Evolutionary conservation across 1,139 yeast genomes (phyloP), one percentile per base, ranked within the genome.

Genomic region (Kodamaea arcana): DNA sequence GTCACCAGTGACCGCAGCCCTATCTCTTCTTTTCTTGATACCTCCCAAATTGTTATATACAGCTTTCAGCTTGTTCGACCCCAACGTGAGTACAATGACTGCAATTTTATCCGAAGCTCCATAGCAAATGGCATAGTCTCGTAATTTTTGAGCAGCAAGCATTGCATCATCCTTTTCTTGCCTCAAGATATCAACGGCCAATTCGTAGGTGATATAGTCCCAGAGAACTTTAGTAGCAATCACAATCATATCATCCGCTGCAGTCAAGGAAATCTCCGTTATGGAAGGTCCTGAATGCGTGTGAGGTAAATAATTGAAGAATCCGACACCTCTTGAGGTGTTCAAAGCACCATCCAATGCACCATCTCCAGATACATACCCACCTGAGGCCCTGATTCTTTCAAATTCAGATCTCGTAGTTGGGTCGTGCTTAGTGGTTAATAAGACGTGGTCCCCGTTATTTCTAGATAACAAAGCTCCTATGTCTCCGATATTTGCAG

Each of bases 91-190:
- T 13, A 94, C 95, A 58, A 86, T 76, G 3, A 90, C 95, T 24
- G 92, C 78, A n/a, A 86, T 72, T 47, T 86, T 85, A 36, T 84
- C 92, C 4, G 75, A 67, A 25, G 94, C 84, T 16, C 98, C 97
- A 55, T 88, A 92, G 2, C 96, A 82, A 41, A 92, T 78, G 1
- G 97, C 97, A 62, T 84, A 87, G 59, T 94, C 98, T 51, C 97
- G 77, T 46, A 92, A 68, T 52, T 85, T 87, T 50, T 88, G 95
- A 0, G 98, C 97, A 1, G 97, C 97, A 23, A 81, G 59, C 82
- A 87, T 83, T 3, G 96, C 94, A 47, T 87, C 87, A 14, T 79
- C 80, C 46, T 80, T 78, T 50, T 83, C 88, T 46, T 84, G 85
- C 41, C 96, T 73, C 15, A 90, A 83, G 36, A 92, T 80, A 57